Evolutionary conservation across 2,329 filamentous ascomycete species (phyloP), one percentile per base, ranked within the genome.

Genomic region (Tolypocladium endophyticum): DNA sequence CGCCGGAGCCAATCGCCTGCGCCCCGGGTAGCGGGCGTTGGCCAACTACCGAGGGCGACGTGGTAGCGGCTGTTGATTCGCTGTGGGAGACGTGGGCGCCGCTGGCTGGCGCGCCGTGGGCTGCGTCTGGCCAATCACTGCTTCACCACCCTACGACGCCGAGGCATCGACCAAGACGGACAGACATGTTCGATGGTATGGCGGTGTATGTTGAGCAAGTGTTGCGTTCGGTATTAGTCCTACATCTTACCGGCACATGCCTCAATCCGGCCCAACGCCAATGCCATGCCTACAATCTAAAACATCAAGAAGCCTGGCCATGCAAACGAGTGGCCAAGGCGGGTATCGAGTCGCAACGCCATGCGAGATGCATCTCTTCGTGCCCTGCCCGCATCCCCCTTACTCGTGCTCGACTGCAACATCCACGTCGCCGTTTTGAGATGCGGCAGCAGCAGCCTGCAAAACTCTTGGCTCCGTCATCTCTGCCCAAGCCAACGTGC

Each of bases 391-490:
- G 45, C 25, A 28, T 20, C 39, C 25, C 23, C 30, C 20, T 30
- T 35, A 30, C 25, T 57, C 28, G 25, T 12, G 14, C 25, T 47
- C n/a, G 14, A 8, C 56, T n/a, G 30, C 30, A 35, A 39, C 57
- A 23, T 35, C 56, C 61, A 43, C 1, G 61, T 58, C 11, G 58
- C 61, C 18, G 60, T 41, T 20, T n/a, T 9, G 50, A 14, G 47
- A 52, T 39, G n/a, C 53, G 16, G 53, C 16, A 1, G 66, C 60
- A 4, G 71, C 68, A 25, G 61, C 66, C 59, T 78, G 81, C 20
- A 91, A 70, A 61, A 93, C 75, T 65, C 86, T 87, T 1, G 87
- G 82, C 45, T 91, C 86, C 43, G 85, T 80, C 68, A 94, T 77
- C 28, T 90, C 86, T 2, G 70, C 69, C 72, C 88, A 87, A 0